These are phyloP conservation scores for Mentha longifolia DNA, from an alignment of 257 asterid species.

Conservation along the genomic window DNA sequence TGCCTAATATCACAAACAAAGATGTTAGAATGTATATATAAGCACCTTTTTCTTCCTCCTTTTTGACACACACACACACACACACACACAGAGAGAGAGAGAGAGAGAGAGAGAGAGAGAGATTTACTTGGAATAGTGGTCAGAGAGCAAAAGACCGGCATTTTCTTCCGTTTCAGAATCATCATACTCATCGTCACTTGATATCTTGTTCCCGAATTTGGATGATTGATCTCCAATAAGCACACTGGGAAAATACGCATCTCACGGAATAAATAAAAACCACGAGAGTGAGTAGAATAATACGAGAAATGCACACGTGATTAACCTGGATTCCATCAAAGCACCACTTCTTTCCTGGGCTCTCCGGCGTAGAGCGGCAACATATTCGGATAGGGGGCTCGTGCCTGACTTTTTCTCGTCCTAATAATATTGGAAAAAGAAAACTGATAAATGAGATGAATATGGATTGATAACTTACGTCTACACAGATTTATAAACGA, in stretches of 20 bases:
- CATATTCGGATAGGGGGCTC: conserved; percentile 79
- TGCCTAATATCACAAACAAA: conserved; percentile 38
- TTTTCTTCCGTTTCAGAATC: conserved; percentile 54
- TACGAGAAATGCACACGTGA: neutral
- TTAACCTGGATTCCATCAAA: conserved; percentile 72
- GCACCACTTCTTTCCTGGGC: conserved; percentile 74
- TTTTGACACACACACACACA: too few species aligned
- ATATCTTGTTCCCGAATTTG: conserved; percentile 44
- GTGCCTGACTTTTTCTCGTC: conserved; percentile 60
- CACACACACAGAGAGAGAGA: conserved; percentile 33
- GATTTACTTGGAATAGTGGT: conserved; percentile 53
- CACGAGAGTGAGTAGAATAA: neutral
- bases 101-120: conserved; percentile 31
- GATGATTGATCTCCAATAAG: conserved; percentile 69
- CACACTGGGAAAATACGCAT: conserved; percentile 46
- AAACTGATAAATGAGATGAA: conserved; percentile 7
- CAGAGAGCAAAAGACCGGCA: conserved; percentile 48
- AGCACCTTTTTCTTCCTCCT: neutral
- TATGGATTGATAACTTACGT: neutral
- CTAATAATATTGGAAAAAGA: conserved; percentile 36
- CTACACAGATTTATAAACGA: neutral
- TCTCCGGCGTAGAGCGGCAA: conserved; percentile 60
- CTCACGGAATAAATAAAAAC: conserved; percentile 1
- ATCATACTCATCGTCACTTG: conserved; percentile 57
- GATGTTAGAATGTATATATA: conserved; percentile 14